Conservation (phyloP, 169 alveolate species). For the Condylostoma magnum region DNA sequence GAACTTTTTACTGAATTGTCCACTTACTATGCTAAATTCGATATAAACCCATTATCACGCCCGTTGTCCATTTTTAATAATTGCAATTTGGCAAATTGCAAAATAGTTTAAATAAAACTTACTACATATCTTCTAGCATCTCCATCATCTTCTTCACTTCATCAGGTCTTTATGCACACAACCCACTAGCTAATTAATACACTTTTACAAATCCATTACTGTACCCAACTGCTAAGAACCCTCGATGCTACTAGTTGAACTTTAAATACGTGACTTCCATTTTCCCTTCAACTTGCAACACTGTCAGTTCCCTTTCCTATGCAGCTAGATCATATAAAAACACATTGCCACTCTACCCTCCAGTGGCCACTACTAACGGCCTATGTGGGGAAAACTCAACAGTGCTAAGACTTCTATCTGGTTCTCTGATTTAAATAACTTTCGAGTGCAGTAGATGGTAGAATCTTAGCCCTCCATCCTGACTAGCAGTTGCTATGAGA, state of each 20-base stretch:
- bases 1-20: no score
- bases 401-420: constrained; percentile 34
- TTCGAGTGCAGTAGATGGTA: constrained; percentile 29
- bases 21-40: no score
- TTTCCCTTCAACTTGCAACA: neutral
- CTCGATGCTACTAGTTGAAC: constrained; percentile 26
- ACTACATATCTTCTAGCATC: no score
- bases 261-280: neutral
- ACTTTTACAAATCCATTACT: constrained; percentile 34
- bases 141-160: no score
- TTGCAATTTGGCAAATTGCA: no score
- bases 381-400: constrained; percentile 44
- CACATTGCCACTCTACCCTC: constrained; percentile 40
- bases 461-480: constrained; percentile 40
- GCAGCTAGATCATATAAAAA: constrained; percentile 45
- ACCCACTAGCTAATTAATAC: constrained; percentile 21
- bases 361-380: constrained; percentile 53
- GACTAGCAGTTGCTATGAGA: constrained; percentile 36
- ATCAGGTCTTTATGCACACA: constrained; percentile 3
- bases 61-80: no score
- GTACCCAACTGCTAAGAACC: constrained; percentile 49
- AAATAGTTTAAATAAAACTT: no score
- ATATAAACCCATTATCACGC: no score
- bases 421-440: constrained; percentile 38
- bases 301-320: neutral